Evolutionary conservation across 2,329 filamentous ascomycete genomes (phyloP), one percentile per base, ranked within the genome.

Genomic region (Lecanicillium sp.): DNA sequence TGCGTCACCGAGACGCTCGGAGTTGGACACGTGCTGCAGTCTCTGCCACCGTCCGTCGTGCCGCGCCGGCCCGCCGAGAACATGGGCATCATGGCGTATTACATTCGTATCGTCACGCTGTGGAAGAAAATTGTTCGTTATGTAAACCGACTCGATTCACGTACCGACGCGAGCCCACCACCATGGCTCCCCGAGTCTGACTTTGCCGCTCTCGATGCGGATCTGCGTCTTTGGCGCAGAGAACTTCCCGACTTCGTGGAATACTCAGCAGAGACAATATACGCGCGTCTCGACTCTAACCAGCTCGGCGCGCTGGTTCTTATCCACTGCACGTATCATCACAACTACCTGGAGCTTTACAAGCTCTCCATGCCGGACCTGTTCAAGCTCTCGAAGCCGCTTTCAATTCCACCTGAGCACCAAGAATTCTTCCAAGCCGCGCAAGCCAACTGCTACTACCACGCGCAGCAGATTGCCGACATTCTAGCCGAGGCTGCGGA

Each of bases 291-390:
- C 17, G 70, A 72, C 51, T 72, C 70, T 1, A 68, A 70, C 29
- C 69, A 73, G 52, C 62, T 73, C 0, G 70, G 70, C 12, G 69
- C 69, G 9, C 58, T 73, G 35, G 66, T 70, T 11, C 54, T 72
- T 3, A 62, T 73, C 8, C 70, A 72, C 53, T 72, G 69, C 54
- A 73, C 70, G 21, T 73, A 71, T 41, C 67, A 73, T 37, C 68
- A 72, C 54, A 71, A 69, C 39, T 64, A 69, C 32, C 58, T 72
- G 4, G 70, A 73, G 51, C 60, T 73, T 2, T 73, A 72, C 55
- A 68, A 70, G 23, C 65, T 73, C 45, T 67, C 68, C 11, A 67
- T 73, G 67, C 70, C 70, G 0, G 64, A 68, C 35, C 58, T 73
- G 4, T 72, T 73, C 54, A 65, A 68, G 46, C 57, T 70, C n/a